Evolutionary conservation across 2,329 filamentous ascomycete genomes (phyloP).

Genomic region (Blumeriella jaapii): DNA sequence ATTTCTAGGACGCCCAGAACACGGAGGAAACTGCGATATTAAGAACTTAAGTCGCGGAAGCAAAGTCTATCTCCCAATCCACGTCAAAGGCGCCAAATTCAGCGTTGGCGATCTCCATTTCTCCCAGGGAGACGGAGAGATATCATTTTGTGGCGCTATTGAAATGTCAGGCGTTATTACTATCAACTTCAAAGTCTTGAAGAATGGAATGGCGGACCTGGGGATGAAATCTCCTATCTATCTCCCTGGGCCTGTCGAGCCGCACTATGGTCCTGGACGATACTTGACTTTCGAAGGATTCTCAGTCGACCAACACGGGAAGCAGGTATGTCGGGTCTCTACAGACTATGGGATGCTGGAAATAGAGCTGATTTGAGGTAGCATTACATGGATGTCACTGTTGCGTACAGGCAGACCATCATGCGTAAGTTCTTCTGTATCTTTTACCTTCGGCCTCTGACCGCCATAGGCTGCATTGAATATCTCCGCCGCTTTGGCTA

Average conservation of each 20-base stretch:
- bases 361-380: not conserved
- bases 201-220: conserved; percentile 62
- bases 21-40: conserved; percentile 81
- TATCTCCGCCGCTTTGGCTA: conserved; percentile 67
- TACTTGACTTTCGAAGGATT: conserved; percentile 86
- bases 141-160: conserved; percentile 80
- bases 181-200: conserved; percentile 80
- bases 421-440: conserved; percentile 14
- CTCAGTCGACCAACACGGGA: conserved; percentile 75
- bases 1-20: conserved; percentile 20
- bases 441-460: not conserved
- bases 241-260: conserved; percentile 76
- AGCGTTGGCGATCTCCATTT: conserved; percentile 84
- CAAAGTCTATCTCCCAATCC: conserved; percentile 80
- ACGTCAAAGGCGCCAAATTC: conserved; percentile 80
- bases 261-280: conserved; percentile 71
- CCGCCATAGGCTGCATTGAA: conserved; percentile 51
- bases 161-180: conserved; percentile 92
- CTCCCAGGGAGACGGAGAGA: conserved; percentile 80
- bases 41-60: conserved; percentile 72
- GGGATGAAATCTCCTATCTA: conserved; percentile 77
- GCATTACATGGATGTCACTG: conserved; percentile 75
- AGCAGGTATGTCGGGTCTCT: conserved; percentile 39
- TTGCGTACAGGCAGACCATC: conserved; percentile 76
- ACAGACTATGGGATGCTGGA: not conserved